Evolutionary conservation across 2,329 filamentous ascomycete species (phyloP).

Genomic region (Arachnopeziza araneosa): DNA sequence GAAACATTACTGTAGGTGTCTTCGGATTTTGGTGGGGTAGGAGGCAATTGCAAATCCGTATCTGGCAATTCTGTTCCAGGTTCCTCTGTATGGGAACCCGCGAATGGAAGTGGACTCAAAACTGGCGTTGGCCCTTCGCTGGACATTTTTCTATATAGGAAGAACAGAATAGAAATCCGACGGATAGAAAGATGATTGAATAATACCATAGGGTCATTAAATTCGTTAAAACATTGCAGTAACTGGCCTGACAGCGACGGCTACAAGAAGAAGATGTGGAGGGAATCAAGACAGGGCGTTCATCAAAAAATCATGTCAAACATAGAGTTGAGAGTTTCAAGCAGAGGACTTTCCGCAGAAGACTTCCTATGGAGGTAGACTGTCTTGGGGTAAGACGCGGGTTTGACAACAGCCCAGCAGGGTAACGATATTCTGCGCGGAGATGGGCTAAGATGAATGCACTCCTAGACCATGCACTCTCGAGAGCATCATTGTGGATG

Average conservation of each 20-base stretch:
- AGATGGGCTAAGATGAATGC: not conserved
- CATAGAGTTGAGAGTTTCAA: not conserved
- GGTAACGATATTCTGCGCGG: not conserved
- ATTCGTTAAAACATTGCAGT: not conserved
- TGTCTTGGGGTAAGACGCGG: not conserved
- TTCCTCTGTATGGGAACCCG: conserved; percentile 5
- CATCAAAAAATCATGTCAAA: not conserved
- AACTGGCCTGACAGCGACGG: not conserved
- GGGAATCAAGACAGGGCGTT: not conserved
- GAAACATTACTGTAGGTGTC: conserved; percentile 19
- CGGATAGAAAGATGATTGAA: not conserved
- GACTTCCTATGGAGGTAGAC: not conserved
- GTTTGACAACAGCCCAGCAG: too few relatives aligned
- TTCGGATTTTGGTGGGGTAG: conserved; percentile 27
- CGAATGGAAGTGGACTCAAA: conserved; percentile 1
- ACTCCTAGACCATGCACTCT: not conserved
- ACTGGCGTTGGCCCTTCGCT: not conserved
- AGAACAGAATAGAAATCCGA: not conserved
- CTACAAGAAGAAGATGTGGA: not conserved
- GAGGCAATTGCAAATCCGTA: conserved; percentile 16
- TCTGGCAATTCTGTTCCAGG: conserved; percentile 3
- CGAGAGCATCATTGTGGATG: not conserved
- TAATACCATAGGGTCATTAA: not conserved
- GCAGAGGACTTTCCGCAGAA: not conserved
- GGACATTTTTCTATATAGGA: not conserved